Base-by-base conservation (phyloP, 768 basidiomycete species). In the Ephemerocybe angulata region DNA sequence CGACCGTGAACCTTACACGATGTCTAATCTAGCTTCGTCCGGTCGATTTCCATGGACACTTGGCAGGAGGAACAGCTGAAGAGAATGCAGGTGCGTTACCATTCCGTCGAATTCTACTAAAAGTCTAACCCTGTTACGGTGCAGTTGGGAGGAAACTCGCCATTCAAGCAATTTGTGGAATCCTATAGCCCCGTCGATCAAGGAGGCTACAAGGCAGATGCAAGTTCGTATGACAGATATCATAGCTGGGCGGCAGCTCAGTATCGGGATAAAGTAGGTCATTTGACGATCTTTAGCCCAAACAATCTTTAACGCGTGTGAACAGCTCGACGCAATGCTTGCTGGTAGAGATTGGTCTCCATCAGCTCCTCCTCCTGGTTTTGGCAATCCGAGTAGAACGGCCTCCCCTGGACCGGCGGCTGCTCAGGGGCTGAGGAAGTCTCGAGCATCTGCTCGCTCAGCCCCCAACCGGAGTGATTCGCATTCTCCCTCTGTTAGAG, bases 1-100 rank as follows among this genome's bases (percentile, higher is more conserved):
- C 17, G n/a, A 51, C 48, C 50, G 19, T 50, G 12, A 49, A 61
- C 56, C 62, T 67, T 53, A 70, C 55, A 24, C 58, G 49, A 52
- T 62, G 50, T 62, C 61, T 54, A 59, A 30, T 58, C 42, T 71
- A 91, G 89, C 68, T 96, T 94, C 70, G 91, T 96, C 53, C 81
- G 94, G 67, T 93, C 90, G 38, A 84, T 94, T 59, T 93, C 93
- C 52, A 98, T 97, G 95, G 95, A 97, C 72, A 89, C 93, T 60
- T 97, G 94, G 93, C 87, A 90, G 60, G 82, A 85, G 33, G 92
- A 95, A 56, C 93, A 97, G 70, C 74, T 93, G 59, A 85, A 69
- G 63, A 81, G 90, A 59, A 98, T 99, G 93, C 86, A 90, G 84
- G 93, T 93, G 47, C 50, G 75, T 53, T 46, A 42, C 31, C 50